Percentiles rank a stretch among this genome's conserved stretches.
These are phyloP conservation scores for Berberis vulgaris DNA, from an alignment of 164 flowering plant species.

Conservation along the genomic window DNA sequence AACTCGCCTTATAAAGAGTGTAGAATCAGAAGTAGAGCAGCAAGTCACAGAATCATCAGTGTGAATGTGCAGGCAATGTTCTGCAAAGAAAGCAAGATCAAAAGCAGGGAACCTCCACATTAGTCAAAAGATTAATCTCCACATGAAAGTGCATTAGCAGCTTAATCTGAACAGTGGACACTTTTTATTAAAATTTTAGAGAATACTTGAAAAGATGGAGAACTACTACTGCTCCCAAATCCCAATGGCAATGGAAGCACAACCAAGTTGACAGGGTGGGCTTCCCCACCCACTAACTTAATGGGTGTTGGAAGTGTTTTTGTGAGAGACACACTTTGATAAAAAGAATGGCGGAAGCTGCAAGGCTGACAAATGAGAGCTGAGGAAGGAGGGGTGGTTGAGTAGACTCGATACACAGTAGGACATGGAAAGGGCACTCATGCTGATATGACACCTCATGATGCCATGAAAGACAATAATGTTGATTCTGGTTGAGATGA, in stretches of 20 bases:
- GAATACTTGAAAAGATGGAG: conserved; percentile 7
- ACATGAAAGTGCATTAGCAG: neutral
- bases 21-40: neutral
- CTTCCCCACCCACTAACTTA: too few relatives aligned
- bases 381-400: too few relatives aligned
- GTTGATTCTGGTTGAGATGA: too few relatives aligned
- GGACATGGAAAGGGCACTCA: too few relatives aligned
- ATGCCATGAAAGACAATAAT: too few relatives aligned
- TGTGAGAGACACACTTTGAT: too few relatives aligned
- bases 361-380: too few relatives aligned
- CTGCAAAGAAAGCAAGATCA: neutral
- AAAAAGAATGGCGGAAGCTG: too few relatives aligned
- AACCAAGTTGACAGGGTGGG: neutral
- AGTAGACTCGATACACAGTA: too few relatives aligned
- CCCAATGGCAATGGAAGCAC: neutral
- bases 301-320: too few relatives aligned
- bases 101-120: neutral
- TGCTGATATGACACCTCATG: too few relatives aligned
- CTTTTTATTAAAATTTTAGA: neutral
- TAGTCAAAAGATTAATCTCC: conserved; percentile 1
- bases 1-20: too few relatives aligned
- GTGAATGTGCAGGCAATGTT: neutral
- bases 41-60: neutral
- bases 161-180: neutral
- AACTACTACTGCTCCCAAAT: neutral